These are phyloP conservation scores for Boeremia exigua DNA, from an alignment of 2,329 filamentous ascomycete species.

Conservation along the genomic window DNA sequence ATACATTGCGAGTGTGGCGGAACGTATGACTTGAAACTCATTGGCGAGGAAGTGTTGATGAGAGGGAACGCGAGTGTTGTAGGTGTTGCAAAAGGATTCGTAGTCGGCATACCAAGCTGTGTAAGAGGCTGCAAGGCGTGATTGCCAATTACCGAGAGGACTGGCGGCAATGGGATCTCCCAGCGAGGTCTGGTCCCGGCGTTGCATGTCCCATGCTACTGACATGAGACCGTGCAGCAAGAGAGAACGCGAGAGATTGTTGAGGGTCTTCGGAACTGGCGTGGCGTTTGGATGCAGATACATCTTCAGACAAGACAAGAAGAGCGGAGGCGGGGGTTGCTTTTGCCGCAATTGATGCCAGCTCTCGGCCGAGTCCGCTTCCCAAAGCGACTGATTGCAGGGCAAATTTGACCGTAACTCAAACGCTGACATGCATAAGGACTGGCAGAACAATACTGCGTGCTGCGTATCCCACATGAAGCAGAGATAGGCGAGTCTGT, in stretches of 20 bases:
- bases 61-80: conserved; percentile 32
- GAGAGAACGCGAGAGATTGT: conserved; percentile 60
- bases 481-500: conserved; percentile 62
- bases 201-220: conserved; percentile 66
- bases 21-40: conserved; percentile 57
- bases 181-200: conserved; percentile 66
- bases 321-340: conserved; percentile 50
- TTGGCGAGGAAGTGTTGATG: conserved; percentile 38
- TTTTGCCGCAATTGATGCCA: conserved; percentile 56
- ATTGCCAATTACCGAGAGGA: conserved; percentile 58
- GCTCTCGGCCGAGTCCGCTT: conserved; percentile 60
- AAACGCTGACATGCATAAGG: conserved; percentile 70
- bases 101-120: conserved; percentile 66
- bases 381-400: conserved; percentile 63
- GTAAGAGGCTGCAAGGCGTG: conserved; percentile 60
- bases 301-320: conserved; percentile 61
- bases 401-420: conserved; percentile 65
- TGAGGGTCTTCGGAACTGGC: conserved; percentile 50
- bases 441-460: conserved; percentile 69
- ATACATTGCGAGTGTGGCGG: conserved; percentile 62
- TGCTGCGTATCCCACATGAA: conserved; percentile 73
- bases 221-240: conserved; percentile 69
- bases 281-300: conserved; percentile 58
- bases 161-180: conserved; percentile 48
- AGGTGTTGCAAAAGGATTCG: conserved; percentile 56